Evolutionary conservation across 345 rosid genomes (phyloP).

Genomic region (Mercurialis annua): DNA sequence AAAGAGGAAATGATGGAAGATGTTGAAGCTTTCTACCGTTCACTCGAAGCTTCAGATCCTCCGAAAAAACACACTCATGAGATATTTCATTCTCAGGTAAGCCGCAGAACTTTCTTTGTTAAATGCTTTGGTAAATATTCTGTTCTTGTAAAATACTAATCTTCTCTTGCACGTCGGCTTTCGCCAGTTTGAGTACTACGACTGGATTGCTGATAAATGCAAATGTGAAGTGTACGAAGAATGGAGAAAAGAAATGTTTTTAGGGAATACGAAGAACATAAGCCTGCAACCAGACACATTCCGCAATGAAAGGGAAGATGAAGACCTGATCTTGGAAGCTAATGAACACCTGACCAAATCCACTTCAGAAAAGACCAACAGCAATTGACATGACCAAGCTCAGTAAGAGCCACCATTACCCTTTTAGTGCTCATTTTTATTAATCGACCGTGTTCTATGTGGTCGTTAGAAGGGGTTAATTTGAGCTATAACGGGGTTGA

Average conservation of each 20-base stretch:
- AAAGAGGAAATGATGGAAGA: slow-evolving; percentile 67
- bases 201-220: slow-evolving; percentile 24
- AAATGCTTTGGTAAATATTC: background rate
- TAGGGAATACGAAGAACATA: background rate
- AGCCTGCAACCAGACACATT: background rate
- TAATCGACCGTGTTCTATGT: too few relatives aligned
- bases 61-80: slow-evolving; percentile 67
- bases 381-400: too few relatives aligned
- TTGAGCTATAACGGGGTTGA: too few relatives aligned
- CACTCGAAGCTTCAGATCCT: slow-evolving; percentile 50
- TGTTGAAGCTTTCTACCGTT: slow-evolving; percentile 41
- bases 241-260: slow-evolving; percentile 21
- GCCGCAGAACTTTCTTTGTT: background rate
- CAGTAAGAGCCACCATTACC: too few relatives aligned
- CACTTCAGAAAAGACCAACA: too few relatives aligned
- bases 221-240: slow-evolving; percentile 14
- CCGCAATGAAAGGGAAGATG: slow-evolving; percentile 22
- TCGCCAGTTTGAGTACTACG: slow-evolving; percentile 25
- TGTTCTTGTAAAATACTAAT: background rate
- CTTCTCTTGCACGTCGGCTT: background rate
- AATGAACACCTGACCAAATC: slow-evolving; percentile 12
- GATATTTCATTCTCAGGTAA: slow-evolving; percentile 45
- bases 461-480: too few relatives aligned
- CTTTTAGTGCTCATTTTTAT: too few relatives aligned
- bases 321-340: slow-evolving; percentile 14